Percentiles rank a stretch among this genome's conserved stretches.
Evolutionary conservation across 495 filamentous ascomycete genomes (phyloP).

Genomic region (Pyrenula aspistea): DNA sequence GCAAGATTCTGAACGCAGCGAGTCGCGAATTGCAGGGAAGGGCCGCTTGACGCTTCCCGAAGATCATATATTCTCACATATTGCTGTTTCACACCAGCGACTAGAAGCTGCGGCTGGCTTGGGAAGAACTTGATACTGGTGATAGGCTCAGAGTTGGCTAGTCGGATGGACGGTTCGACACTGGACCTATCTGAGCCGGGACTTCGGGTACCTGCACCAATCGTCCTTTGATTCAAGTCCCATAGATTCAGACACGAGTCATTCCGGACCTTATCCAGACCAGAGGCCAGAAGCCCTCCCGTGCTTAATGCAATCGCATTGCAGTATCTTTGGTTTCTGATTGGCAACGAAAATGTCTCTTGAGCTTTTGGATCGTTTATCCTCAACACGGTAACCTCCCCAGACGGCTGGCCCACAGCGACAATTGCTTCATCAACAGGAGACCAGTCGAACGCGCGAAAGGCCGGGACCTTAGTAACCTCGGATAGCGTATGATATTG

Average conservation of each 20-base stretch:
- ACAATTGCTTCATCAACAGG: slow-evolving; percentile 63
- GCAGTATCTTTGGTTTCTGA: slow-evolving; percentile 78
- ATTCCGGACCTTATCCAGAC: slow-evolving; percentile 81
- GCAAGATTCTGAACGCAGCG: slow-evolving; percentile 82
- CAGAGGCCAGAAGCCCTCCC: slow-evolving; percentile 68
- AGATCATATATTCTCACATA: slow-evolving; percentile 85
- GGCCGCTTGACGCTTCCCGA: slow-evolving; percentile 47
- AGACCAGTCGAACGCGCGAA: slow-evolving; percentile 95
- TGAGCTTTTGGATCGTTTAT: slow-evolving; percentile 51
- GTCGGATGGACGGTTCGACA: slow-evolving; percentile 52
- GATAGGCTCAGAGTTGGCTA: slow-evolving; percentile 77
- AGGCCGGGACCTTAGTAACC: slow-evolving; percentile 68
- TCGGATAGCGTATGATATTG: slow-evolving; percentile 58
- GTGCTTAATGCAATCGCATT: slow-evolving; percentile 86
- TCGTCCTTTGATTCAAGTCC: slow-evolving; percentile 64
- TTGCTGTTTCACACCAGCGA: slow-evolving; percentile 74
- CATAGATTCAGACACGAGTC: slow-evolving; percentile 90
- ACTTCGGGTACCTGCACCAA: slow-evolving; percentile 17
- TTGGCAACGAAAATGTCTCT: slow-evolving; percentile 55
- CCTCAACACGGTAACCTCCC: slow-evolving; percentile 70
- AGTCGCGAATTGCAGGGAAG: slow-evolving; percentile 54
- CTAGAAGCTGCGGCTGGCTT: slow-evolving; percentile 68
- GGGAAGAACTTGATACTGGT: slow-evolving; percentile 87
- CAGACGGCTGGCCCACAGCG: slow-evolving; percentile 73
- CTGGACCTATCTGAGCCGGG: slow-evolving; percentile 18